phyloP scores from a whole-genome alignment of 371 early-diverging fungal genomes.

The Mortierella sp. region DNA sequence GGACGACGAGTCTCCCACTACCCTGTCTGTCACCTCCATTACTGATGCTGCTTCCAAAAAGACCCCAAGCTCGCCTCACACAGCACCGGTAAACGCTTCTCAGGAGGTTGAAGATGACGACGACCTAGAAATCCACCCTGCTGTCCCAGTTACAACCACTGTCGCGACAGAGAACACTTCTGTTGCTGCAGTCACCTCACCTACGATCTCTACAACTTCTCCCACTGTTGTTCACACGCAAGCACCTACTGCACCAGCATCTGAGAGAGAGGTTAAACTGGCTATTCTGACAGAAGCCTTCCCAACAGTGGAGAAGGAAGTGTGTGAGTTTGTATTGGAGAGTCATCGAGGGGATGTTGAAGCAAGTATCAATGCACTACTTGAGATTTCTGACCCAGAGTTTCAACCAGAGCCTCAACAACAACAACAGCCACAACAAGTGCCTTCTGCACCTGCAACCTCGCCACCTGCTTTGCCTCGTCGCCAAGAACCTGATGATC shows the following conservation, averaged over 20 bases:
- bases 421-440: too few relatives aligned
- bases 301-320: conserved; percentile 53
- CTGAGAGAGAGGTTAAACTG: conserved; percentile 44
- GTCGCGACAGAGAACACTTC: conserved; percentile 6
- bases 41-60: conserved; percentile 13
- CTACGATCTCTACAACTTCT: conserved; percentile 1
- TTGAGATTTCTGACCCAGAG: conserved; percentile 57
- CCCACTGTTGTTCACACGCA: neutral
- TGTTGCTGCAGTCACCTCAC: conserved; percentile 5
- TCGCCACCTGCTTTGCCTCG: conserved; percentile 39
- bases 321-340: conserved; percentile 56
- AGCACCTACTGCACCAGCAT: conserved; percentile 14
- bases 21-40: neutral
- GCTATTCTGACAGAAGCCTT: conserved; percentile 55
- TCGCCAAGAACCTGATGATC: conserved; percentile 23
- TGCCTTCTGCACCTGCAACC: conserved; percentile 1
- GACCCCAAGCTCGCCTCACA: conserved; percentile 34
- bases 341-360: conserved; percentile 55
- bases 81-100: neutral
- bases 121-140: conserved; percentile 33
- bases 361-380: conserved; percentile 52
- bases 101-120: conserved; percentile 22
- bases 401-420: conserved; percentile 31
- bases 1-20: conserved; percentile 10
- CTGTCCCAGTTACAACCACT: neutral